Evolutionary conservation across 2,329 filamentous ascomycete species (phyloP).

Genomic region (Paecilomyces dactylethromorphus): DNA sequence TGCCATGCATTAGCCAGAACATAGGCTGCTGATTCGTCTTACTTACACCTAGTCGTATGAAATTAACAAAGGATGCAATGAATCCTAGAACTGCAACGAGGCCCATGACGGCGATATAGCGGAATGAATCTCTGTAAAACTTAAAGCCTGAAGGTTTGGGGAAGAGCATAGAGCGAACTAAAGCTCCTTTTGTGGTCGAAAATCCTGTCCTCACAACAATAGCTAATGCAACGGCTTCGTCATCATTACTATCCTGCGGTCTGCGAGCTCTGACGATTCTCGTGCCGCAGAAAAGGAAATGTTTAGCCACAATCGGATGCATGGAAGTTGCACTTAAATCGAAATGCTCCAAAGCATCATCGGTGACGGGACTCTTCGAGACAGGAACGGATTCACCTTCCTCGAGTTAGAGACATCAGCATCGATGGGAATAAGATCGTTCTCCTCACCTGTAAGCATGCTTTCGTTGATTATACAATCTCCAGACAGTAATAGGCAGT

Average conservation of each 20-base stretch:
- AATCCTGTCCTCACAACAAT: constrained; percentile 93
- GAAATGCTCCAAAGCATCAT: constrained; percentile 69
- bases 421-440: background rate
- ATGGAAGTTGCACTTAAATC: constrained; percentile 76
- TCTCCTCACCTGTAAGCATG: constrained; percentile 70
- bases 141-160: constrained; percentile 98
- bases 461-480: constrained; percentile 99
- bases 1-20: constrained; percentile 16
- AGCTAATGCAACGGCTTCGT: constrained; percentile 84
- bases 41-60: constrained; percentile 64
- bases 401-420: constrained; percentile 12
- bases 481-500: constrained; percentile 82
- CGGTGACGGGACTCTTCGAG: constrained; percentile 77
- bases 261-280: constrained; percentile 87
- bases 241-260: constrained; percentile 76
- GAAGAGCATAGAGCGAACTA: constrained; percentile 97
- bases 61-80: constrained; percentile 85
- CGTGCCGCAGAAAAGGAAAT: constrained; percentile 91
- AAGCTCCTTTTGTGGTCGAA: constrained; percentile 91
- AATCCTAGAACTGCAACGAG: constrained; percentile 81
- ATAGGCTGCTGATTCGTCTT: background rate
- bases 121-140: constrained; percentile 95
- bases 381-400: constrained; percentile 90
- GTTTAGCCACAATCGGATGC: constrained; percentile 72
- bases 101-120: constrained; percentile 96